phyloP scores from a whole-genome alignment of 139 green algal genomes.

The Picochlorum sp. region DNA sequence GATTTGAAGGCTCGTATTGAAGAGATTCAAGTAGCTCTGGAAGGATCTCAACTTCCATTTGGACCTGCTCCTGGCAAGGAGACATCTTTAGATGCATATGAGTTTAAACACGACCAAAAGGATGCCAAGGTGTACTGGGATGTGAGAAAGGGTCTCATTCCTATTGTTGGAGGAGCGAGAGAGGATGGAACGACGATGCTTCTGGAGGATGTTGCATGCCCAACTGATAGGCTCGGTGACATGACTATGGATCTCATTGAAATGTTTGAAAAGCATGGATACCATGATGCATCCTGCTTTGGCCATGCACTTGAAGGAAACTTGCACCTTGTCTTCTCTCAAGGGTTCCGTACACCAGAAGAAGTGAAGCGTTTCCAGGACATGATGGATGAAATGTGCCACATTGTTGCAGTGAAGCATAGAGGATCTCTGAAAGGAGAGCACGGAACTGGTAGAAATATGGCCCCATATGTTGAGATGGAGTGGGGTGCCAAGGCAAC shows the following conservation, averaged over 20 bases:
- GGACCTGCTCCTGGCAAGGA: conserved; percentile 40
- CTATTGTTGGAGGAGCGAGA: conserved; percentile 86
- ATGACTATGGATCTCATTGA: conserved; percentile 96
- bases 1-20: conserved; percentile 47
- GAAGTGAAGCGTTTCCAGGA: conserved; percentile 90
- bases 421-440: conserved; percentile 86
- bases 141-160: conserved; percentile 92
- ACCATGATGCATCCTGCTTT: conserved; percentile 92
- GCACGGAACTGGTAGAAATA: conserved; percentile 90
- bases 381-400: conserved; percentile 97
- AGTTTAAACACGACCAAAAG: conserved; percentile 72
- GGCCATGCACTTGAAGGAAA: conserved; percentile 96
- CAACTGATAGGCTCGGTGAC: conserved; percentile 78
- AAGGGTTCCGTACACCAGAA: conserved; percentile 81
- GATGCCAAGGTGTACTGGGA: conserved; percentile 90
- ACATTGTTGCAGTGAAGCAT: conserved; percentile 95
- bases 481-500: conserved; percentile 91
- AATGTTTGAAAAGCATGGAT: conserved; percentile 79
- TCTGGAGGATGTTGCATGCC: conserved; percentile 96
- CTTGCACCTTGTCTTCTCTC: conserved; percentile 92
- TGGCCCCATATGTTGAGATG: conserved; percentile 96
- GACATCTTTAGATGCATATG: conserved; percentile 57
- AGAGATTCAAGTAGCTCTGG: conserved; percentile 47
- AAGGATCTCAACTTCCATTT: conserved; percentile 51
- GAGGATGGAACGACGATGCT: conserved; percentile 89